Percentiles rank a stretch among this genome's conserved stretches.
Evolutionary conservation across 2,329 filamentous ascomycete species (phyloP).

Genomic region (Kalmusia sp.): DNA sequence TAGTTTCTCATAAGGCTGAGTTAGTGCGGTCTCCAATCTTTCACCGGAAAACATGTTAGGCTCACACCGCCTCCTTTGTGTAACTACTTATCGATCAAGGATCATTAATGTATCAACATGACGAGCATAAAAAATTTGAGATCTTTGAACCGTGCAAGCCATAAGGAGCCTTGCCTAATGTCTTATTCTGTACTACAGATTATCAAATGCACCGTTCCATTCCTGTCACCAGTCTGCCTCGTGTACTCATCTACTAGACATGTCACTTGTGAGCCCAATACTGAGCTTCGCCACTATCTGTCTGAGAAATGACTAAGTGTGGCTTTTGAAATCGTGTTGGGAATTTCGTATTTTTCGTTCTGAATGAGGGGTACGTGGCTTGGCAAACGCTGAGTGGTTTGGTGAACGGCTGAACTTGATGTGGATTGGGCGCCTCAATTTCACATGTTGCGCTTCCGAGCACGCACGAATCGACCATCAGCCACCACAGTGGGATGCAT

Average conservation of each 20-base stretch:
- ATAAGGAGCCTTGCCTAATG: too few relatives aligned
- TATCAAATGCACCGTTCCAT: too few relatives aligned
- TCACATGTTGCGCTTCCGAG: not conserved
- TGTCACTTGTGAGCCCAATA: too few relatives aligned
- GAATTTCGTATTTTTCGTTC: too few relatives aligned
- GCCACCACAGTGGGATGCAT: not conserved
- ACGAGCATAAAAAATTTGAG: not conserved
- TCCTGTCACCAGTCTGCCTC: too few relatives aligned
- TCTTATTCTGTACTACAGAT: too few relatives aligned
- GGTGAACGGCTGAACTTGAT: not conserved
- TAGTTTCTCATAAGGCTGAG: not conserved
- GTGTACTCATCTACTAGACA: too few relatives aligned
- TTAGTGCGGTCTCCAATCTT: not conserved
- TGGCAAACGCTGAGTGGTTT: not conserved
- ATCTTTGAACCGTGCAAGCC: not conserved
- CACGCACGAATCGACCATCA: not conserved
- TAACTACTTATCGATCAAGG: not conserved
- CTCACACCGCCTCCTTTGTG: not conserved
- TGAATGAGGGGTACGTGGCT: not conserved
- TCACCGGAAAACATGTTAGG: not conserved
- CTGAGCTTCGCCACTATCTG: too few relatives aligned
- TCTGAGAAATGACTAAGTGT: too few relatives aligned
- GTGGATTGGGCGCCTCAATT: not conserved
- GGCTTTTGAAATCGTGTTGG: too few relatives aligned
- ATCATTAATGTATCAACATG: not conserved